These are phyloP conservation scores for Zymoseptoria tritici DNA, from an alignment of 2,329 filamentous ascomycete species.

Conservation along the genomic window DNA sequence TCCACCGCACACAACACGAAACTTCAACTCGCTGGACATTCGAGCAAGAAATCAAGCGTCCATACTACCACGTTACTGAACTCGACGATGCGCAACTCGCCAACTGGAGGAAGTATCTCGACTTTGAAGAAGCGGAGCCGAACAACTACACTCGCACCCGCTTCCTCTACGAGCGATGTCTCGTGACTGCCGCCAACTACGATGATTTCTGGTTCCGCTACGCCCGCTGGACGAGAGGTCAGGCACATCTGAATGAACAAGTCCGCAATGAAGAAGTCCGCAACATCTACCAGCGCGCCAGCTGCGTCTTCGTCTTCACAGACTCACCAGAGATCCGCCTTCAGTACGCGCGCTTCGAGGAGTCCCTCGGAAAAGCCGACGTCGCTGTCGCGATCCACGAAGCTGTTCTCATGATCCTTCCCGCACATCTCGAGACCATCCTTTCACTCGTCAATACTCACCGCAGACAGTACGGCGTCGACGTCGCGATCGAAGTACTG, in stretches of 20 bases:
- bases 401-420: constrained; percentile 66
- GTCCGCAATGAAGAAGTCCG: constrained; percentile 74
- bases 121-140: constrained; percentile 78
- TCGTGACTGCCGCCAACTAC: constrained; percentile 89
- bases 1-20: constrained; percentile 74
- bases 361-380: constrained; percentile 67
- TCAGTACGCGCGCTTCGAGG: constrained; percentile 92
- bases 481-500: constrained; percentile 76
- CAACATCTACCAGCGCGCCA: constrained; percentile 83
- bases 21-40: constrained; percentile 91
- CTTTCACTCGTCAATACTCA: constrained; percentile 80
- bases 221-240: constrained; percentile 82
- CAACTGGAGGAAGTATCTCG: constrained; percentile 94
- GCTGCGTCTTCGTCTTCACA: constrained; percentile 78
- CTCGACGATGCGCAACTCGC: constrained; percentile 74
- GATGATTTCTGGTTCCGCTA: constrained; percentile 99
- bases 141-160: constrained; percentile 66
- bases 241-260: constrained; percentile 76
- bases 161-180: constrained; percentile 86
- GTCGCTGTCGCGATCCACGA: constrained; percentile 79
- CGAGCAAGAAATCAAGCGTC: constrained; percentile 88
- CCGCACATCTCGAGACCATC: constrained; percentile 80
- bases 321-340: constrained; percentile 75
- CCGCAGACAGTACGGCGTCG: constrained; percentile 73
- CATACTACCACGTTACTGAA: constrained; percentile 94